Conservation (phyloP, 257 asterid genomes). For the Solanum corneliomulleri region DNA sequence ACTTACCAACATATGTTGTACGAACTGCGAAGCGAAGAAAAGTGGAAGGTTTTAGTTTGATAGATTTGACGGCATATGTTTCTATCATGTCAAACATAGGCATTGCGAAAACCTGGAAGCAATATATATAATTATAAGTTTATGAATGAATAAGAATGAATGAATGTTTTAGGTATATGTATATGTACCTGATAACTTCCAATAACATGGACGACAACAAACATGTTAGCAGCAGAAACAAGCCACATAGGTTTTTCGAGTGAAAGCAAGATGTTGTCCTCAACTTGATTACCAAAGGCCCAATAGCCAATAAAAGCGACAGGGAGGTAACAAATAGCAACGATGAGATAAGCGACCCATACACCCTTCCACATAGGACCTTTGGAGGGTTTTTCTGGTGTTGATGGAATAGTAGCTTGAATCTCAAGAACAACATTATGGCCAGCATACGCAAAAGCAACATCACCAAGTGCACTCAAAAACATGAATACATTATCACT, state of each 20-base stretch:
- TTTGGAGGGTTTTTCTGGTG: slow-evolving; percentile 53
- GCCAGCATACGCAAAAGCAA: slow-evolving; percentile 63
- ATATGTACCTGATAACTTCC: slow-evolving; percentile 56
- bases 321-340: slow-evolving; percentile 53
- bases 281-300: slow-evolving; percentile 39
- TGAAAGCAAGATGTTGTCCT: slow-evolving; percentile 37
- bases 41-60: slow-evolving; percentile 32
- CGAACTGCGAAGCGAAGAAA: slow-evolving; percentile 40
- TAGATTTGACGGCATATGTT: slow-evolving; percentile 29
- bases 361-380: slow-evolving; percentile 76
- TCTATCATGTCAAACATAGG: slow-evolving; percentile 50
- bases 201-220: slow-evolving; percentile 19
- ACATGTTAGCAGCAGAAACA: slow-evolving; percentile 38
- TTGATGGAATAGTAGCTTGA: slow-evolving; percentile 64
- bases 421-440: slow-evolving; percentile 67
- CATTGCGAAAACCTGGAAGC: slow-evolving; percentile 5
- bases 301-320: slow-evolving; percentile 48
- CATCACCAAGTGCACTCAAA: slow-evolving; percentile 59
- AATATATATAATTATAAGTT: not conserved
- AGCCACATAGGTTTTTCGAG: slow-evolving; percentile 52
- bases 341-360: slow-evolving; percentile 33
- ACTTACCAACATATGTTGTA: slow-evolving; percentile 44
- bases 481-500: slow-evolving; percentile 21
- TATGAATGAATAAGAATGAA: not conserved
- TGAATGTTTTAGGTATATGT: not conserved